Percentiles rank a stretch among this genome's conserved stretches.
Conservation (phyloP, 331 rosid genomes). For the Pyrus hybrid region DNA sequence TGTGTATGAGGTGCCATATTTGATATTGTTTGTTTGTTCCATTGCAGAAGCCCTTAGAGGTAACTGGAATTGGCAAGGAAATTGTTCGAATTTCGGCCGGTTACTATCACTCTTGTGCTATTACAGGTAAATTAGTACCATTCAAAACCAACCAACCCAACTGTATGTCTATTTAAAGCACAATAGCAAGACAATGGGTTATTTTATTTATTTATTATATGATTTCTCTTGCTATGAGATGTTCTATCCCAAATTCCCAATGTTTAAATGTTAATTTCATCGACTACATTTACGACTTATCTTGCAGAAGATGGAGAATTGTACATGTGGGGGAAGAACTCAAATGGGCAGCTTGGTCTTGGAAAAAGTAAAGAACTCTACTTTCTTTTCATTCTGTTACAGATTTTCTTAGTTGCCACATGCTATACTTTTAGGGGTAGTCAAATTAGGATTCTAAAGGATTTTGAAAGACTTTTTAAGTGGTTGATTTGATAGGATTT, state of each 20-base stretch:
- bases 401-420: not conserved
- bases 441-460: too few species aligned
- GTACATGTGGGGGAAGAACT: constrained; percentile 88
- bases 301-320: constrained; percentile 74
- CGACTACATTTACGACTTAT: not conserved
- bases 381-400: constrained; percentile 1
- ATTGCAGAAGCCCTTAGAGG: constrained; percentile 42
- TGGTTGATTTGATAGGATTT: too few species aligned
- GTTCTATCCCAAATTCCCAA: not conserved
- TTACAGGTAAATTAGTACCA: constrained; percentile 48
- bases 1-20: too few species aligned
- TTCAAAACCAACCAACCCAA: not conserved
- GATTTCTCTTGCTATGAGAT: not conserved
- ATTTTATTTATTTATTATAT: not conserved
- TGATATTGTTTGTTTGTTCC: too few species aligned
- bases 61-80: constrained; percentile 55
- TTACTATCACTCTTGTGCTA: constrained; percentile 76
- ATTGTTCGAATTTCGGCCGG: constrained; percentile 70
- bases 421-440: not conserved
- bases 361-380: constrained; percentile 62
- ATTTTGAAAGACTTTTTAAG: too few species aligned
- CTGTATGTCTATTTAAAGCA: too few species aligned
- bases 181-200: too few species aligned
- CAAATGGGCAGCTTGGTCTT: constrained; percentile 88
- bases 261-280: not conserved